These are phyloP conservation scores for Penicillium riverlandense DNA, from an alignment of 495 filamentous ascomycete species.

Conservation along the genomic window DNA sequence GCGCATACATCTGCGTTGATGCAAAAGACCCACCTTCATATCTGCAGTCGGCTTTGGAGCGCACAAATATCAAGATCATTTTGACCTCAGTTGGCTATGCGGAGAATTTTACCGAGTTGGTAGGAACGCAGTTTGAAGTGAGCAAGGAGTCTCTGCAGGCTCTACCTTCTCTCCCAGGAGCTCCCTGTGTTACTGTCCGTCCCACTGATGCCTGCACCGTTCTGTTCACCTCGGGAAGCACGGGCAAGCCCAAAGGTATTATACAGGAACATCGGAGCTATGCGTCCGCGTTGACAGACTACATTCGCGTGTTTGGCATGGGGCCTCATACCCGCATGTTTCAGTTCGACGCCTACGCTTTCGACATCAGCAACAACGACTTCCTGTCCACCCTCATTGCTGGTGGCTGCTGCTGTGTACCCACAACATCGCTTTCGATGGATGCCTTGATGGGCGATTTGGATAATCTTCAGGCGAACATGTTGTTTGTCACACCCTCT, in stretches of 20 bases:
- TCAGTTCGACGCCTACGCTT: constrained; percentile 40
- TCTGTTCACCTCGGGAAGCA: constrained; percentile 39
- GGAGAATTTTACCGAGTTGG: constrained; percentile 1
- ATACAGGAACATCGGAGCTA: constrained; percentile 39
- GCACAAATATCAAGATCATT: constrained; percentile 11
- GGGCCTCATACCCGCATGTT: constrained; percentile 23
- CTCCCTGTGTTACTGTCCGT: constrained; percentile 1
- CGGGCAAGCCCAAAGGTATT: constrained; percentile 42
- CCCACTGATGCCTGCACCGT: constrained; percentile 19
- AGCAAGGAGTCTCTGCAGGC: constrained; percentile 3
- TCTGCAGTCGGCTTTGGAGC: constrained; percentile 10
- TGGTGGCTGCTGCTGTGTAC: constrained; percentile 44
- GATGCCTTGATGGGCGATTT: constrained; percentile 25
- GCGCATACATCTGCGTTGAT: constrained; percentile 47
- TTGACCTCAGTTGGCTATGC: constrained; percentile 8
- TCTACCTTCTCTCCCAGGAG: background rate
- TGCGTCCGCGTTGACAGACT: constrained; percentile 16
- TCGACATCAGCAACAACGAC: constrained; percentile 39
- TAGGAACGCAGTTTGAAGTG: constrained; percentile 6
- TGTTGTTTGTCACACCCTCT: constrained; percentile 35
- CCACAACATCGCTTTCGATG: constrained; percentile 22
- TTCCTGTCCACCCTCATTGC: constrained; percentile 30
- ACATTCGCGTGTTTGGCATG: constrained; percentile 10
- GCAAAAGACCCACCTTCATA: constrained; percentile 33
- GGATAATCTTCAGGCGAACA: constrained; percentile 28